Conservation (phyloP, 1,139 yeast genomes). For the Blastobotrys elegans region DNA sequence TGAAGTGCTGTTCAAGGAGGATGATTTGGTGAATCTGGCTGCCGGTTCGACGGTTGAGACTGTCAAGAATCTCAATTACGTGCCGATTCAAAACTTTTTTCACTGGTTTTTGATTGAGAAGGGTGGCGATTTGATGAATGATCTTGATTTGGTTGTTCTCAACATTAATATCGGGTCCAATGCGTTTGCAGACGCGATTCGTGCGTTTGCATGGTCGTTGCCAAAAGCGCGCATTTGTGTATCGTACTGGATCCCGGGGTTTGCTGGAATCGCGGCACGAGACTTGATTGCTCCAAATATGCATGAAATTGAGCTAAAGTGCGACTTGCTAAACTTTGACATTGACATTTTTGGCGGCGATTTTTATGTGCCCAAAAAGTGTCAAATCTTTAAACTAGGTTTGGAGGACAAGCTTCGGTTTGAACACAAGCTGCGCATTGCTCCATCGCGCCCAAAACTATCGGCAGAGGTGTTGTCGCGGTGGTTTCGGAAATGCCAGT, state of each 20-base stretch:
- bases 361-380: conserved; percentile 8
- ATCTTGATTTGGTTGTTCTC: not conserved
- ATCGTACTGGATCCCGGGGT: conserved; percentile 8
- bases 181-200: conserved; percentile 3
- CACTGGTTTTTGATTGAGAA: conserved; percentile 11
- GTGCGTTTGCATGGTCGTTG: conserved; percentile 8
- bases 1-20: conserved; percentile 8
- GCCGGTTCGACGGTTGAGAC: conserved; percentile 2
- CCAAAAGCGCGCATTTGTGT: not conserved
- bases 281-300: conserved; percentile 11
- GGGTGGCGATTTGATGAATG: conserved; percentile 1
- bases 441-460: conserved; percentile 6
- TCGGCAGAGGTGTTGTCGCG: conserved; percentile 5
- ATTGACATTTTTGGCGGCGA: conserved; percentile 7
- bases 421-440: conserved; percentile 5
- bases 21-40: not conserved
- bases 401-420: conserved; percentile 9
- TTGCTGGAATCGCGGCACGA: not conserved
- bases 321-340: conserved; percentile 10
- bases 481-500: conserved; percentile 8
- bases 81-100: conserved; percentile 9
- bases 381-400: conserved; percentile 9
- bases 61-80: conserved; percentile 9
- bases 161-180: conserved; percentile 4
- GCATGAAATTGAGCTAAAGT: conserved; percentile 10